Base-by-base conservation (phyloP, 108 stramenopile species). In the Pseudonitzschia multiseries region DNA sequence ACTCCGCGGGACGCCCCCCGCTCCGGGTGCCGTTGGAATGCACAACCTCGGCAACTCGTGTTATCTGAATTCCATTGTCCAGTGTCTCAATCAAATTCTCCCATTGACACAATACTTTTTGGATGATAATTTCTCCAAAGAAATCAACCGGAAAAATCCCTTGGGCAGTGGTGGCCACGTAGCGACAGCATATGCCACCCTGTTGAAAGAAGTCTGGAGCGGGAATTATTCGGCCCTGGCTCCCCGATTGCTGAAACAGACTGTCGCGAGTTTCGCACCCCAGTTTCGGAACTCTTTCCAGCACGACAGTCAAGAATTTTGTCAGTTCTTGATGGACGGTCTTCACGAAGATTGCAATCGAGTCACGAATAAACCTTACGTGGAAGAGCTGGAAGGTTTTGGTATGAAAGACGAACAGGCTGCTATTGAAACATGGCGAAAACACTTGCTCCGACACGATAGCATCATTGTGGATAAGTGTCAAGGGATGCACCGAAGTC, bases 11-110 rank as follows among this genome's bases (percentile, higher is more conserved):
- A 76, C 78, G 1, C 92, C 89, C 33, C 88, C 89, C 0, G 89
- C 88, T 27, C 85, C 89, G 65, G 98, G 96, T 26, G 80, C 83
- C 14, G 97, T 99, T 6, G 99, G 99, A 2, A 84, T 99, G 71
- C 84, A 82, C 36, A 99, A 99, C 75, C 85, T 99, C 13, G 99
- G 99, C 17, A 99, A 99, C 75, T 93, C 94, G n/a, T 99, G 99
- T 73, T 99, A 94, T 81, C 75, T 99, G 81, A 97, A 97, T 72
- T 88, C 89, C 29, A 91, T 89, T 29, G 68, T 98, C 29, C 99
- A 99, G 81, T 98, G 97, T 69, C 66, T 99, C 12, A 81, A 79
- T 53, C 86, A 97, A 61, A 95, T 95, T 32, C 81, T 77, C 48
- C 81, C 84, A n/a, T 80, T 99, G 24, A 94, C 92, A 14, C 83